Evolutionary conservation across 805 yeast genomes (phyloP).

Genomic region (Kodamaea restingae): DNA sequence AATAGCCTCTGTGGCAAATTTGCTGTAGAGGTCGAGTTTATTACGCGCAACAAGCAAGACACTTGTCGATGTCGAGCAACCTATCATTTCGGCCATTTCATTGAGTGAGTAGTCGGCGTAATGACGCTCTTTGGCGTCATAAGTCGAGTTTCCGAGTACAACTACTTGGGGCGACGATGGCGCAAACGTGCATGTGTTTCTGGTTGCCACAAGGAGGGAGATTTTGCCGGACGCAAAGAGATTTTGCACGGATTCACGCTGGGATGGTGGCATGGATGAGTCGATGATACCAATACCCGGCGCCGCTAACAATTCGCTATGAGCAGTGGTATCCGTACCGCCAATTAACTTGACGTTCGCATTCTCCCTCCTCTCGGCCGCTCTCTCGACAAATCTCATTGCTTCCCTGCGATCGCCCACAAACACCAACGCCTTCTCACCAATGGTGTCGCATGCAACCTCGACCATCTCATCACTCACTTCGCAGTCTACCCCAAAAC

Average conservation of each 20-base stretch:
- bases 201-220: constrained; percentile 55
- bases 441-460: background rate
- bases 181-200: constrained; percentile 47
- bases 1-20: constrained; percentile 66
- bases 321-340: no score
- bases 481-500: background rate
- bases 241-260: constrained; percentile 48
- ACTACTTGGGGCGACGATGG: constrained; percentile 56
- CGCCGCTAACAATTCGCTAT: no score
- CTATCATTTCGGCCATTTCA: constrained; percentile 63
- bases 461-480: constrained; percentile 4
- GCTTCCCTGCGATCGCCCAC: background rate
- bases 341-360: background rate
- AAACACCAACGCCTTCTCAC: constrained; percentile 2
- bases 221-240: constrained; percentile 18
- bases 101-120: constrained; percentile 63
- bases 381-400: background rate
- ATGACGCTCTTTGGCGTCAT: constrained; percentile 71
- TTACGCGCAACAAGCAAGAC: constrained; percentile 57
- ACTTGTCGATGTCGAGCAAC: constrained; percentile 35
- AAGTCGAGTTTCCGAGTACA: constrained; percentile 66
- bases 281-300: constrained; percentile 64
- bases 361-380: background rate
- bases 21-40: constrained; percentile 59
- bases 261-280: constrained; percentile 52